Percentiles rank a stretch among this genome's conserved stretches.
Evolutionary conservation across 1,284 basidiomycete species (phyloP).

Genomic region (Austroboletus niveus): DNA sequence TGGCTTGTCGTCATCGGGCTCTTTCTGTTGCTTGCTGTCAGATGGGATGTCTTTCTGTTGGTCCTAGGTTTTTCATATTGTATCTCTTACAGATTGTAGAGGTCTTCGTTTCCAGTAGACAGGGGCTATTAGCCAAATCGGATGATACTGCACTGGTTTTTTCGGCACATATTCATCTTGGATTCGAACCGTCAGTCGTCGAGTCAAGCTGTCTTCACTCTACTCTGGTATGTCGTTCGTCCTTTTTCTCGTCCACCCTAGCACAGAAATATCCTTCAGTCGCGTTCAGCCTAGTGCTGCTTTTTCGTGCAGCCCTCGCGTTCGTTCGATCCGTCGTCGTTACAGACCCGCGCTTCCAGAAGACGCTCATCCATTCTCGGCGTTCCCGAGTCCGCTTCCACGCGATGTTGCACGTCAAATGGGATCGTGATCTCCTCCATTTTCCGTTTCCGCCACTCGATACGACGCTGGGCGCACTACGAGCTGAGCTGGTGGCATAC

Average conservation of each 20-base stretch:
- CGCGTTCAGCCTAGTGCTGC: constrained; percentile 33
- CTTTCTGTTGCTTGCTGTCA: constrained; percentile 1
- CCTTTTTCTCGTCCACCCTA: neutral
- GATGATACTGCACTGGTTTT: neutral
- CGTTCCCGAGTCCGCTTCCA: constrained; percentile 19
- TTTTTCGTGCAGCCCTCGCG: constrained; percentile 27
- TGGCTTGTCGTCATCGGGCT: constrained; percentile 6
- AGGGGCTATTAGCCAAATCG: neutral
- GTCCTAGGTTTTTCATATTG: constrained; percentile 8
- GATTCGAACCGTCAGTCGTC: constrained; percentile 7
- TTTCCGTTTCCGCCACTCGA: constrained; percentile 57
- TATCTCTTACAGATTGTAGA: constrained; percentile 3
- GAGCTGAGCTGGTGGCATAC: constrained; percentile 57
- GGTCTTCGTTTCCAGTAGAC: neutral
- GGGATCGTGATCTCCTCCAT: constrained; percentile 59
- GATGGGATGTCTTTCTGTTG: constrained; percentile 6
- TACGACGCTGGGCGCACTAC: constrained; percentile 53
- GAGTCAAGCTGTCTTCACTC: constrained; percentile 29
- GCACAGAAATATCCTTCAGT: constrained; percentile 9
- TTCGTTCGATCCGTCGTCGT: constrained; percentile 14
- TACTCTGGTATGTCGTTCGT: constrained; percentile 20
- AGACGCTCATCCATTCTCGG: neutral
- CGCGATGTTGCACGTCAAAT: constrained; percentile 54
- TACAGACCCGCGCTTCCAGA: neutral
- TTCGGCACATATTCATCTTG: neutral